Conservation (phyloP, 2,329 filamentous ascomycete species). For the Tolypocladium inflatum region DNA sequence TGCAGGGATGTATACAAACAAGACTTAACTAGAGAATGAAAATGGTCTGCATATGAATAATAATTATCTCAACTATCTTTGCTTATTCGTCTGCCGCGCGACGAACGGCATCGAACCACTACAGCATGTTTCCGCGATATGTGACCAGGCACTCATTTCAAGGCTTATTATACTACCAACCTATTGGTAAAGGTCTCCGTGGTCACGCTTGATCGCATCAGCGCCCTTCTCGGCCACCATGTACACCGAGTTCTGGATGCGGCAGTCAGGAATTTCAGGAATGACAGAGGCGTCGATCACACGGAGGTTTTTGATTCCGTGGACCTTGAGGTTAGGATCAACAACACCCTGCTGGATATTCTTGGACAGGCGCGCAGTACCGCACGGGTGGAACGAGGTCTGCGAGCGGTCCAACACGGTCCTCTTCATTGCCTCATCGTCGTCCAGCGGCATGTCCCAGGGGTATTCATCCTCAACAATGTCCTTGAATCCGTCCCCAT, state of each 20-base stretch:
- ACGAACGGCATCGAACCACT: too few species aligned
- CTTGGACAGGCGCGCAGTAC: conserved; percentile 43
- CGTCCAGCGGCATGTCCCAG: conserved; percentile 47
- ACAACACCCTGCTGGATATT: conserved; percentile 42
- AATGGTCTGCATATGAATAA: too few species aligned
- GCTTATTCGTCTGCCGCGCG: too few species aligned
- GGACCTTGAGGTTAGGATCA: conserved; percentile 38
- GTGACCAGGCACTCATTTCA: too few species aligned
- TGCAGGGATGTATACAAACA: too few species aligned
- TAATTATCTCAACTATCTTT: too few species aligned
- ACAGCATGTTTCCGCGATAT: too few species aligned
- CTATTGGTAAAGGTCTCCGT: too few species aligned
- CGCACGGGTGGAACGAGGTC: conserved; percentile 50
- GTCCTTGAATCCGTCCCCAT: conserved; percentile 46
- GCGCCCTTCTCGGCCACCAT: conserved; percentile 46
- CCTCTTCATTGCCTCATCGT: conserved; percentile 46
- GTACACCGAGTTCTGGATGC: conserved; percentile 52
- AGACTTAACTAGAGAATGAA: too few species aligned
- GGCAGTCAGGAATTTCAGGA: conserved; percentile 42
- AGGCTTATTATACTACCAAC: too few species aligned
- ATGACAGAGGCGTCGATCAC: conserved; percentile 47
- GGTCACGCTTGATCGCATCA: neutral
- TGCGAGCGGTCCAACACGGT: conserved; percentile 48
- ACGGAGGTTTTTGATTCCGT: conserved; percentile 42
- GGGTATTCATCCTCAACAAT: conserved; percentile 45